phyloP scores from a whole-genome alignment of 768 basidiomycete genomes.

The Mycena albidolilacea region DNA sequence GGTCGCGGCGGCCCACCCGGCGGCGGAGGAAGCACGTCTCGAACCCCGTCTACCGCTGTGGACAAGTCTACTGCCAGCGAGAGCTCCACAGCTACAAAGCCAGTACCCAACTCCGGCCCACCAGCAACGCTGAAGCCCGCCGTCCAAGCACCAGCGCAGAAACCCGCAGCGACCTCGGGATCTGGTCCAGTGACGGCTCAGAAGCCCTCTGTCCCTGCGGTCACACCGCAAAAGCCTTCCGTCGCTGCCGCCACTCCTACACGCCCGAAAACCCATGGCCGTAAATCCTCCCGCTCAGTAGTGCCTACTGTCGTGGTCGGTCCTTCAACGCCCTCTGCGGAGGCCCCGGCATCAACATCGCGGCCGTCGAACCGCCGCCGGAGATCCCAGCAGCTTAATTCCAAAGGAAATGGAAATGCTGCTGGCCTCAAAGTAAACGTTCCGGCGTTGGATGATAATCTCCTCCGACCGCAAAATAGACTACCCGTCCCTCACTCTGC shows the following conservation, averaged over 20 bases:
- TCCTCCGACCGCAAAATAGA: conserved; percentile 51
- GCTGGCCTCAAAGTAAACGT: conserved; percentile 51
- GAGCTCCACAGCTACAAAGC: conserved; percentile 13
- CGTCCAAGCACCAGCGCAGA: neutral
- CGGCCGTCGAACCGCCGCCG: conserved; percentile 64
- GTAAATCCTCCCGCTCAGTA: conserved; percentile 50
- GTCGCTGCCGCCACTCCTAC: conserved; percentile 33
- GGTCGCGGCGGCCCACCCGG: conserved; percentile 43
- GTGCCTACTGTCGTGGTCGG: conserved; percentile 47
- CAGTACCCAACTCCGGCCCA: conserved; percentile 20
- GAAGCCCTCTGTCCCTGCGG: conserved; percentile 42
- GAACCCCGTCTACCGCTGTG: conserved; percentile 26
- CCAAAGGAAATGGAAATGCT: conserved; percentile 45
- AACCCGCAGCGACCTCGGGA: conserved; percentile 19
- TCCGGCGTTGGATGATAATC: conserved; percentile 49
- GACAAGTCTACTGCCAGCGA: conserved; percentile 18
- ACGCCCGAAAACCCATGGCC: conserved; percentile 50
- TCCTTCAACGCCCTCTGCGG: conserved; percentile 42
- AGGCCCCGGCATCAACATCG: conserved; percentile 49
- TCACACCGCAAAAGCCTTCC: conserved; percentile 40
- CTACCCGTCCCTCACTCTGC: conserved; percentile 56
- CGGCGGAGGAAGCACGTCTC: conserved; percentile 40
- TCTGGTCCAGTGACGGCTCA: conserved; percentile 23
- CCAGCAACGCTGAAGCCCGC: conserved; percentile 36
- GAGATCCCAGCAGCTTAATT: conserved; percentile 59